Base-by-base conservation (phyloP, 768 basidiomycete genomes). In the Amanita rubescens region DNA sequence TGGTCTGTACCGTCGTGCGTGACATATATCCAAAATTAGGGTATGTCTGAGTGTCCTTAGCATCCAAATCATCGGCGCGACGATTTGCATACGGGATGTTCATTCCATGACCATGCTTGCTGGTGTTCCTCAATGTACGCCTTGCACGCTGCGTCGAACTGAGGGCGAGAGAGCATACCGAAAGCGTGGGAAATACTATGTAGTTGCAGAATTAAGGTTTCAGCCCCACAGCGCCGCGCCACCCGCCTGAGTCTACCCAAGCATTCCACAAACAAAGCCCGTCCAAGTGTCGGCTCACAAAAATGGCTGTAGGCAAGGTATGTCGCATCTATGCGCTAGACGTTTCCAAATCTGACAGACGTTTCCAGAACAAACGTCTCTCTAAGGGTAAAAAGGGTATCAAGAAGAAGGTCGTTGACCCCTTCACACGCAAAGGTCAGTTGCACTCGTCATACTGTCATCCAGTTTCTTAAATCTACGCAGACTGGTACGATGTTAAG, bases 401-500 rank as follows among this genome's bases (percentile, higher is more conserved):
- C 80, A 99, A 99, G 93, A 99, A 98, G 80, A 96, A 98, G 86
- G 94, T 96, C 70, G 93, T 99, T 59, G 96, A 99, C 82, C 94
- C 96, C 59, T 96, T 99, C 88, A 87, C 95, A 61, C 87, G 96
- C 79, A 99, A 99, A 77, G 95, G 95, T 94, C 8, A 1, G 41
- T 46, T 15, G 63, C 56, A 60, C 65, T 53, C 54, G 19, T 30
- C 33, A n/a, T 41, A 22, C 15, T 39, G 47, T 35, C 33, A 37
- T 41, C 51, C 20, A 46, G 34, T 55, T 12, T 35, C 19, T 54
- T 22, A 57, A 47, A 46, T 39, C 57, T n/a, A 49, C 44, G 41
- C 47, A 96, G 95, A 98, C 64, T 98, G 96, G 96, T 99, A 93
- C 73, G 94, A 98, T 70, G 87, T 99, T 74, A 97, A 96, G 75